Percentiles rank a stretch among this genome's conserved stretches.
phyloP scores from a whole-genome alignment of 2,329 filamentous ascomycete genomes.

The Colletotrichum limetticola region DNA sequence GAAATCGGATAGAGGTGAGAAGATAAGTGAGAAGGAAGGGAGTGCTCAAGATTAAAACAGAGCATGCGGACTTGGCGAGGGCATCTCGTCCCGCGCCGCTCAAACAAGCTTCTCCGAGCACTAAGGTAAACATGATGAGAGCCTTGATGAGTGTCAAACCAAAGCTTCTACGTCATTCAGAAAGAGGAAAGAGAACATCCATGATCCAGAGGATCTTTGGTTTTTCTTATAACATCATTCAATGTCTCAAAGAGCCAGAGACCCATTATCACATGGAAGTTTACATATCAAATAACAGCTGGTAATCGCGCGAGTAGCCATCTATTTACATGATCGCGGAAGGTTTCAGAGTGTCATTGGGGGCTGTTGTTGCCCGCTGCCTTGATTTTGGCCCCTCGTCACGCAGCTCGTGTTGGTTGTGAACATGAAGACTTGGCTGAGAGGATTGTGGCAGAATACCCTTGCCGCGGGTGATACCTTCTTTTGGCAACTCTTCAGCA shows the following conservation, averaged over 20 bases:
- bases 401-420: background rate
- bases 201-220: background rate
- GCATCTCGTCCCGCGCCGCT: background rate
- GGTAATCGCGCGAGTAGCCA: background rate
- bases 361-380: background rate
- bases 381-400: background rate
- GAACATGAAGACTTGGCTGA: background rate
- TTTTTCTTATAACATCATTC: background rate
- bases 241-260: background rate
- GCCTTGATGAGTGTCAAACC: too few relatives aligned
- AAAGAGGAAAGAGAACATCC: background rate
- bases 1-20: background rate
- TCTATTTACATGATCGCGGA: background rate
- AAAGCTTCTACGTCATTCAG: accelerated
- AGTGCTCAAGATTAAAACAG: background rate
- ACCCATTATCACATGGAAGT: background rate
- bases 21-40: constrained; percentile 1
- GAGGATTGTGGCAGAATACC: background rate
- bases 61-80: too few relatives aligned
- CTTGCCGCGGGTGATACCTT: background rate
- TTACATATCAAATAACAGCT: background rate
- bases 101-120: too few relatives aligned
- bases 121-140: background rate
- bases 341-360: too few relatives aligned
- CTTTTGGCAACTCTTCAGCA: background rate